Evolutionary conservation across 495 filamentous ascomycete genomes (phyloP), one percentile per base, ranked within the genome.

Genomic region (Cudoniella acicularis): DNA sequence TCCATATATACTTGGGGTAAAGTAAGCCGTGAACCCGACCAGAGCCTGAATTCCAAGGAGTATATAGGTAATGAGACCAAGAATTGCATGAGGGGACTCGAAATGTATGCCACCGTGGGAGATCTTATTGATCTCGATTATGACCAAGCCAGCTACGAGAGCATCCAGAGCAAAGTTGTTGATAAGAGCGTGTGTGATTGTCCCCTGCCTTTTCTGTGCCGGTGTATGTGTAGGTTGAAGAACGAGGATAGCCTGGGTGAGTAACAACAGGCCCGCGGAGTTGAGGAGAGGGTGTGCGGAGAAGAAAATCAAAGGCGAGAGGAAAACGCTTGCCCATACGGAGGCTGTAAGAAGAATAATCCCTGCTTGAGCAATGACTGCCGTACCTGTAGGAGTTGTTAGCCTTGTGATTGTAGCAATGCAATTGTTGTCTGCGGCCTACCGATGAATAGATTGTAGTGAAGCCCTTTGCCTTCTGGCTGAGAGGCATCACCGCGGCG

Each of bases 201-300:
- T 87, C 24, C 91, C 93, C 17, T 77, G 66, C 16, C 75, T 73
- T 67, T 96, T 98, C 66, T 95, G 86, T 10, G 72, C 64, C 1
- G 86, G 73, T 0, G 88, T 90, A 59, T 88, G 79, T 8, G 93
- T 97, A 1, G 93, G 93, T 69, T 98, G 93, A 26, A 97, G 82
- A 67, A 96, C 74, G 36, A 98, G 85, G 65, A 91, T 85, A 20
- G 84, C 86, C 76, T 96, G 87, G 47, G 88, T 80, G 56, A 90
- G 77, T 41, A 91, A 73, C 55, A 95, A 77, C 22, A 93, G 67
- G 23, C 83, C 91, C 52, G 87, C 70, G 23, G 86, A 86, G 67
- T 93, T 92, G 56, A 95, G 83, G 47, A 96, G 83, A 70, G 93
- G 93, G 74, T 98, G 93, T 0, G 87, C 80, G 3, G 89, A 87